Conservation (phyloP, 176 grass and related monocot genomes). For the Eragrostis nindensis region DNA sequence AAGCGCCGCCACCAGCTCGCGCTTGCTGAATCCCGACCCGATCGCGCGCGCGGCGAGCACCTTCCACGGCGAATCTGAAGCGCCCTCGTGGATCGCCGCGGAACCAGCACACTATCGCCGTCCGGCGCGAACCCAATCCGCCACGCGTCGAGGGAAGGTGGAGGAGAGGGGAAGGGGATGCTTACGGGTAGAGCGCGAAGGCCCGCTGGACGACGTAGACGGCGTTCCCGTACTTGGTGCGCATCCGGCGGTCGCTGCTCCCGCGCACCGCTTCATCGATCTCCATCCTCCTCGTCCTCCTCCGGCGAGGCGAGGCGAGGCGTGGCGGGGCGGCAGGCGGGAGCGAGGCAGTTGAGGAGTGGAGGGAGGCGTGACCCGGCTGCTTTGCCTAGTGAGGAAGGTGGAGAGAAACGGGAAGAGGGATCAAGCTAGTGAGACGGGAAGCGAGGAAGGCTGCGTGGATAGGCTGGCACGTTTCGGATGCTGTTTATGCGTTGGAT, state of each 20-base stretch:
- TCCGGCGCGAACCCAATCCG: neutral
- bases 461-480: slow-evolving; percentile 31
- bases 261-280: slow-evolving; percentile 82
- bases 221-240: slow-evolving; percentile 83
- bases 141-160: neutral
- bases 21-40: neutral
- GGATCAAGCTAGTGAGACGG: neutral
- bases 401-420: neutral
- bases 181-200: slow-evolving; percentile 93
- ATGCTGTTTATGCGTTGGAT: slow-evolving; percentile 11
- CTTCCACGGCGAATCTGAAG: slow-evolving; percentile 13
- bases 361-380: slow-evolving; percentile 22
- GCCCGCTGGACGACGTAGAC: slow-evolving; percentile 96
- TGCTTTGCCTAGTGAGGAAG: neutral
- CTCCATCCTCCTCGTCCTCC: slow-evolving; percentile 62
- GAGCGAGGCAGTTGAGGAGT: neutral
- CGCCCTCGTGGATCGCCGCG: neutral
- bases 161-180: neutral
- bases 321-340: slow-evolving; percentile 3
- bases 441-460: neutral
- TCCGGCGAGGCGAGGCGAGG: neutral
- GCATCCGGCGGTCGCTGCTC: slow-evolving; percentile 73
- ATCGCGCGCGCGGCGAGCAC: slow-evolving; percentile 10
- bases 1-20: neutral
- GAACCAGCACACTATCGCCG: neutral